Evolutionary conservation across 306 rosid species (phyloP).

Genomic region (Glycine soja): DNA sequence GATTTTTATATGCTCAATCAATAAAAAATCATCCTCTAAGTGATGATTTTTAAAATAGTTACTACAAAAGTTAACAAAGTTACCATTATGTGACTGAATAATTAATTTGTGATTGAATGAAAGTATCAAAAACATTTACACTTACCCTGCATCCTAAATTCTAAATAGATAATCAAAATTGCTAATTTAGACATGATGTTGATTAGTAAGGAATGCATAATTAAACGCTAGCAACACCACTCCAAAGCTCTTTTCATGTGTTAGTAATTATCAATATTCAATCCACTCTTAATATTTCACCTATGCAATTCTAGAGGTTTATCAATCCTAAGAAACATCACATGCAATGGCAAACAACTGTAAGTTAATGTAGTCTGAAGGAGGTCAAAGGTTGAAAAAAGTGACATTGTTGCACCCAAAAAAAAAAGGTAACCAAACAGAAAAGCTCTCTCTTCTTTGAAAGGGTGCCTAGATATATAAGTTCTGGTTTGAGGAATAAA

Average conservation of each 20-base stretch:
- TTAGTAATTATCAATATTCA: not conserved
- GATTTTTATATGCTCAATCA: not conserved
- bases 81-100: not conserved
- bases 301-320: not conserved
- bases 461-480: not conserved
- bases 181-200: not conserved
- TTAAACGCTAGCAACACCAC: not conserved
- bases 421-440: not conserved
- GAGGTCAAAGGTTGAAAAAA: not conserved
- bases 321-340: constrained; percentile 11
- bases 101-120: no score
- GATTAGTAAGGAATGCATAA: not conserved
- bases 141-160: not conserved
- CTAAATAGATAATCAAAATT: not conserved
- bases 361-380: not conserved
- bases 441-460: not conserved
- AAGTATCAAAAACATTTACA: not conserved
- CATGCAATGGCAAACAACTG: not conserved
- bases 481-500: not conserved
- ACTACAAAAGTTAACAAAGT: not conserved
- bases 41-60: not conserved
- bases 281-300: not conserved
- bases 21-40: not conserved
- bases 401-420: not conserved
- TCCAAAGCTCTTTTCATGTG: not conserved